Base-by-base conservation (phyloP, 768 basidiomycete genomes). In the Arthromyces matolae region DNA sequence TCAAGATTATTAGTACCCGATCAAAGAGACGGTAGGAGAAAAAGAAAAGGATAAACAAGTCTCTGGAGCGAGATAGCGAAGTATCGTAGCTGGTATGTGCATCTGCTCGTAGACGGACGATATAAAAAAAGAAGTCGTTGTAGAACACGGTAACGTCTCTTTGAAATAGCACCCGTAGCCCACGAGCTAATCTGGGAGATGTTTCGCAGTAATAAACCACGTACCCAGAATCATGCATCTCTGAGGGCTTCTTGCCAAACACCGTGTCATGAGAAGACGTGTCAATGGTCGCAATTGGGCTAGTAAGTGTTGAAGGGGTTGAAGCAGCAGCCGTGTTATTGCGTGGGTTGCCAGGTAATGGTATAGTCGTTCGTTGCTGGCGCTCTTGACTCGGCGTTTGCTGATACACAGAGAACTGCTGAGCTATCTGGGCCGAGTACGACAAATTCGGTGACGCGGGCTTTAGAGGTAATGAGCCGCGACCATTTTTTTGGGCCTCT, bases 141-240 rank as follows among this genome's bases (percentile, higher is more conserved):
- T 32, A 50, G 46, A 50, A 53, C 52, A 51, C 45, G 33, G 44
- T 49, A 51, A 52, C 45, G 52, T 40, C 51, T 46, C 43, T 43
- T 47, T 22, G 19, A 24, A 8, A 42, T 36, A 36, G 28, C 13
- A 47, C 39, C 42, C 45, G 14, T 32, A 22, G 33, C 8, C 2
- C 34, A 38, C 45, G 20, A 49, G 36, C n/a, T n/a, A 28, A 5
- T 46, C 37, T 28, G 37, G 18, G 36, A 46, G 27, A 25, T 24
- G 10, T 37, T 23, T 39, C 31, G 47, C 23, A 51, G 31, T 25
- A 46, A 50, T 39, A 60, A 57, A 50, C 33, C 54, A 56, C 87
- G 84, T 76, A 89, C 87, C 87, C 87, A 74, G 82, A 81, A 62
- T 89, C 87, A 51, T 84, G 83, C 83, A 84, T 85, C 63, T 89